Evolutionary conservation across 176 grass and related monocot species (phyloP).

Genomic region (sorghum (Sorghum bicolor)): Sorghum_bicolor_NCBIv3 NC_012870.2:20312501-20313000

Average conservation of each 20-base stretch:
- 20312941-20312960: neutral
- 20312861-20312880: neutral
- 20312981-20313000: neutral
- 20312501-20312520: neutral
- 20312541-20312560: neutral
- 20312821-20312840: neutral
- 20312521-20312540: neutral
- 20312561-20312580: neutral
- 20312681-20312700: neutral
- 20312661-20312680: neutral
- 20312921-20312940: neutral
- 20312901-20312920: neutral
- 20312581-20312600: neutral
- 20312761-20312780: neutral
- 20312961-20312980: neutral
- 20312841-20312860: neutral
- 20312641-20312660: neutral
- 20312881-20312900: neutral
- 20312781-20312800: neutral
- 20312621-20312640: constrained; percentile 10
- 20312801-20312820: neutral
- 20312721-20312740: neutral
- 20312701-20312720: neutral
- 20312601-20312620: neutral
- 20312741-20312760: neutral